Base-by-base conservation (phyloP, 768 basidiomycete genomes). In the Serpula lacrymans region DNA sequence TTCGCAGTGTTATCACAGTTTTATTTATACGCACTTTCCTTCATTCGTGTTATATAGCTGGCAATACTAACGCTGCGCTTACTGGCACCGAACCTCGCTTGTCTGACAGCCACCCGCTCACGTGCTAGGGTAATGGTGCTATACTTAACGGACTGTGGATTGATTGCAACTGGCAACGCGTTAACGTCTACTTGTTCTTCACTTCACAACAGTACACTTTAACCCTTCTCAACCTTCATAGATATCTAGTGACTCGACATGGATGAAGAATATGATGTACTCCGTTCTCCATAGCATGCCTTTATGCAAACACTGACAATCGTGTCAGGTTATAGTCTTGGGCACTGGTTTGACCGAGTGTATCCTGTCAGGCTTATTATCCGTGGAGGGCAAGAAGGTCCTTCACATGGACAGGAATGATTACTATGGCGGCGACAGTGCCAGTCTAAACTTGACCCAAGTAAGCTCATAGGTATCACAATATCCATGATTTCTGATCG, bases 361-460 rank as follows among this genome's bases (percentile, higher is more conserved):
- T 70, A 94, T 98, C 63, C 81, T 99, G 47, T 98, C 96, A 12
- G 96, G 96, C 26, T 70, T 99, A 54, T 75, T 99, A 54, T 98
- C 95, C n/a, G 95, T 97, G 32, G 96, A 97, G 64, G 95, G 96
- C 49, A 97, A 98, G 79, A 99, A 98, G 71, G 96, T 99, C 56
- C 82, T 99, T 37, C 96, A 99, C 67, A 97, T 96, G 78, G 93
- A 95, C 67, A 76, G 91, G 57, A 98, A 98, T 57, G 95, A 99
- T 66, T 99, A 99, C 68, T 99, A 99, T 48, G 96, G 96, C 32
- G 96, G 89, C 41, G 96, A 97, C 59, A 88, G 89, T 58, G 96
- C 96, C 33, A 92, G 88, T 71, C 71, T 98, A 63, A 99, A 98
- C 71, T 67, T 99, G 54, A 96, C 93, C 14, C 96, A 99, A 82